Percentiles rank a stretch among this genome's conserved stretches.
phyloP scores from a whole-genome alignment of 1,284 basidiomycete species.

The Peniophora sp. region DNA sequence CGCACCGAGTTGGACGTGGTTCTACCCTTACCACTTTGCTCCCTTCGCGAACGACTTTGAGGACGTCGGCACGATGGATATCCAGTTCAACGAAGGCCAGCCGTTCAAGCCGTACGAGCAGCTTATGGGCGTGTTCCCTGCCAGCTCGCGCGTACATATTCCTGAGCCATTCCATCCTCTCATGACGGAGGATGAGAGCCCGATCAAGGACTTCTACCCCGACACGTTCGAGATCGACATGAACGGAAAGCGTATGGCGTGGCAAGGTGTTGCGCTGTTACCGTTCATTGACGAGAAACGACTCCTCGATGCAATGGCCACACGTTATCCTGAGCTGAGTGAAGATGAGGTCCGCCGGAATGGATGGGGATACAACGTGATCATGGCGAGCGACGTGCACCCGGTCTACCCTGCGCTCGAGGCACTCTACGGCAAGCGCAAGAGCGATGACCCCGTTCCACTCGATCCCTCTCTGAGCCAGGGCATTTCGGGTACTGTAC shows the following conservation, averaged over 20 bases:
- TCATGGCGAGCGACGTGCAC: constrained; percentile 86
- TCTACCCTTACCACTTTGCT: constrained; percentile 97
- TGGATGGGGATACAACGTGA: constrained; percentile 75
- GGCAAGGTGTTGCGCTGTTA: constrained; percentile 96
- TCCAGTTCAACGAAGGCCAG: constrained; percentile 71
- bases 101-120: constrained; percentile 98
- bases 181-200: constrained; percentile 85
- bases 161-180: constrained; percentile 81
- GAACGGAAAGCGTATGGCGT: constrained; percentile 99
- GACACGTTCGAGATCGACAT: constrained; percentile 93
- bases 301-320: constrained; percentile 76
- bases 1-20: constrained; percentile 90
- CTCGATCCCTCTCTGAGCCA: constrained; percentile 68
- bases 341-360: constrained; percentile 85
- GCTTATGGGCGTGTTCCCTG: constrained; percentile 96
- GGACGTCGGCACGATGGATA: constrained; percentile 72
- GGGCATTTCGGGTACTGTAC: constrained; percentile 75
- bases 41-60: constrained; percentile 96
- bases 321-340: constrained; percentile 64
- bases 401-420: constrained; percentile 83
- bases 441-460: constrained; percentile 64
- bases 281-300: constrained; percentile 93
- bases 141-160: constrained; percentile 82
- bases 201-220: constrained; percentile 97
- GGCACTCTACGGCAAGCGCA: constrained; percentile 84